A percentile compares a stretch with the other conserved stretches of the same genome.
Conservation (phyloP, 2,329 filamentous ascomycete genomes). For the Claviceps sp. region DNA sequence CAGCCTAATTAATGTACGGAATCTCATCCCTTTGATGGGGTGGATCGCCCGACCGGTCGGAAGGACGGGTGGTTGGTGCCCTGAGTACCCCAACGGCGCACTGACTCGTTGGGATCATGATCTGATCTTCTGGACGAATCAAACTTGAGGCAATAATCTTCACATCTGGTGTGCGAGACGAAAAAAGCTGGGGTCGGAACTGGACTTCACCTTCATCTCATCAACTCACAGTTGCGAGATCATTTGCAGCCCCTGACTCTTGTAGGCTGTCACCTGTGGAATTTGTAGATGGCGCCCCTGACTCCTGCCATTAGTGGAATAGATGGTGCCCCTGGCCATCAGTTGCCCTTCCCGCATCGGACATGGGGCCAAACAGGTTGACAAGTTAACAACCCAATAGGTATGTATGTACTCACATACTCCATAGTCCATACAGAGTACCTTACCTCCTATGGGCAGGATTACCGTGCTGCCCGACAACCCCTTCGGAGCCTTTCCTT, state of each 20-base stretch:
- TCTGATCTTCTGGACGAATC: background rate
- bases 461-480: background rate
- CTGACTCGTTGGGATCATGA: slow-evolving; percentile 1
- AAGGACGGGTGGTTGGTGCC: background rate
- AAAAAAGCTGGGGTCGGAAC: background rate
- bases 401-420: no score
- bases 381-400: no score
- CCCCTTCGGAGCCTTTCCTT: background rate
- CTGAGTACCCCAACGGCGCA: background rate
- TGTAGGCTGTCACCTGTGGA: no score
- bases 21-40: background rate
- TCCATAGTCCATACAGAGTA: no score
- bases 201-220: no score
- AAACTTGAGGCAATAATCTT: background rate
- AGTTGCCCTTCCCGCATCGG: background rate
- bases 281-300: background rate
- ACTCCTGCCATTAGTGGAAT: background rate
- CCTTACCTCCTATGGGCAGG: no score
- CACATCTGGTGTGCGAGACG: background rate
- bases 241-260: no score
- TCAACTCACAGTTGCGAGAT: no score
- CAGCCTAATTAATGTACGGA: background rate
- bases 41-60: background rate
- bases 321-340: background rate
- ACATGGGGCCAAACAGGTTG: background rate